Evolutionary conservation across 192 early-diverging fungal species (phyloP).

Genomic region (Coemansia sp.): DNA sequence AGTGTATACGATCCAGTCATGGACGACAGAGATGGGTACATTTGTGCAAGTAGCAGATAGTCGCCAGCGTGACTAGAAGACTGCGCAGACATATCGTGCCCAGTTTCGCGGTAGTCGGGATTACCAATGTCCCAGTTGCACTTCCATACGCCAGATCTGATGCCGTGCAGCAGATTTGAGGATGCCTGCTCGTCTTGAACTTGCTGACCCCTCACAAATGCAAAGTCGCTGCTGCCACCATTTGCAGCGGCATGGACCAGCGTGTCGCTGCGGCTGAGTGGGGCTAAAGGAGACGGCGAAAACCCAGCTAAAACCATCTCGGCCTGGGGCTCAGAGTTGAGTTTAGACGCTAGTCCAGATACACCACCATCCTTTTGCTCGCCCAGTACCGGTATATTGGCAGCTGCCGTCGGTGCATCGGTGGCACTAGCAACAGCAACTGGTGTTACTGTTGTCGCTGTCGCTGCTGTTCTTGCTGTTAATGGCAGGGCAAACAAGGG

Average conservation of each 20-base stretch:
- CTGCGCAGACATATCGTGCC: not conserved
- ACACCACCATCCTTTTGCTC: not conserved
- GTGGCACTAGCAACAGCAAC: conserved; percentile 7
- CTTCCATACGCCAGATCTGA: conserved; percentile 42
- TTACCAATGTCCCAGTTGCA: conserved; percentile 30
- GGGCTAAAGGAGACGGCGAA: conserved; percentile 4
- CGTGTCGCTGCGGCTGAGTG: conserved; percentile 3
- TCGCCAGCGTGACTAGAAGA: conserved; percentile 12
- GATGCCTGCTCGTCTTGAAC: conserved; percentile 27
- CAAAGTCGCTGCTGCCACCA: conserved; percentile 15
- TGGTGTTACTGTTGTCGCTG: not conserved
- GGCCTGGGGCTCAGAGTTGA: not conserved
- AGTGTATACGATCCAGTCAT: conserved; percentile 44
- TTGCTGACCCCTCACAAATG: conserved; percentile 18
- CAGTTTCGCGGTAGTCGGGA: not conserved
- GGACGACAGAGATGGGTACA: conserved; percentile 48
- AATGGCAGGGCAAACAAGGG: conserved; percentile 58
- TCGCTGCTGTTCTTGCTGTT: not conserved
- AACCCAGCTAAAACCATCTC: conserved; percentile 8
- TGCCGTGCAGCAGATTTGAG: conserved; percentile 31
- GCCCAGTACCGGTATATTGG: not conserved
- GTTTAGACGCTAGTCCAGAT: not conserved
- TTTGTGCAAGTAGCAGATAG: conserved; percentile 49
- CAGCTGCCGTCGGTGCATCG: not conserved
- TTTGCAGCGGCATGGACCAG: conserved; percentile 8